Percentiles rank a stretch among this genome's conserved stretches.
phyloP scores from a whole-genome alignment of 2,329 filamentous ascomycete species.

The Graphiopsis chlorocephala region DNA sequence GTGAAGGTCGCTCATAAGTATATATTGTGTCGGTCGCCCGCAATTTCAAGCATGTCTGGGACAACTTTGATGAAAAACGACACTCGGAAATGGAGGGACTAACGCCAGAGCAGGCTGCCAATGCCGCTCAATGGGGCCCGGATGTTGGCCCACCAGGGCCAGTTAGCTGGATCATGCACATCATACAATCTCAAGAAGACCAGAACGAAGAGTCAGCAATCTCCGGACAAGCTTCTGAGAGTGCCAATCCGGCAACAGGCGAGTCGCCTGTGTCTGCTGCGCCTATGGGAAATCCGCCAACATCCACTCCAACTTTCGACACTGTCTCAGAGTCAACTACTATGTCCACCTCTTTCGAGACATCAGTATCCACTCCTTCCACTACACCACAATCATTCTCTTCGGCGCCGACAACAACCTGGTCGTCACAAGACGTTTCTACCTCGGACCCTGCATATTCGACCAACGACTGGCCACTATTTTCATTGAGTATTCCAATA shows the following conservation, averaged over 20 bases:
- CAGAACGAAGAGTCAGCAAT: not conserved
- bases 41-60: slow-evolving; percentile 16
- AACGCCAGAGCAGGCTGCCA: slow-evolving; percentile 14
- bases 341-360: not conserved
- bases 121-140: slow-evolving; percentile 13
- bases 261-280: not conserved
- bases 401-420: not conserved
- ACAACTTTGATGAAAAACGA: slow-evolving; percentile 16
- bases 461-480: not conserved
- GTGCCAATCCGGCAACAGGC: not conserved
- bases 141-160: slow-evolving; percentile 12
- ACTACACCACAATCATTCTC: slow-evolving; percentile 2
- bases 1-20: slow-evolving; percentile 12
- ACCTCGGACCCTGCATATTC: slow-evolving; percentile 6
- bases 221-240: not conserved
- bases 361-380: not conserved
- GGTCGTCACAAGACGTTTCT: not conserved
- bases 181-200: not conserved
- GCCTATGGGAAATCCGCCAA: not conserved
- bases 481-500: slow-evolving; percentile 4
- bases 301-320: slow-evolving; percentile 8
- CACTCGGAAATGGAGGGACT: slow-evolving; percentile 16
- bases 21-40: slow-evolving; percentile 10
- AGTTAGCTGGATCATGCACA: slow-evolving; percentile 11
- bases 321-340: slow-evolving; percentile 11